Evolutionary conservation across 768 basidiomycete genomes (phyloP).

Genomic region (Hydnum rufescens): DNA sequence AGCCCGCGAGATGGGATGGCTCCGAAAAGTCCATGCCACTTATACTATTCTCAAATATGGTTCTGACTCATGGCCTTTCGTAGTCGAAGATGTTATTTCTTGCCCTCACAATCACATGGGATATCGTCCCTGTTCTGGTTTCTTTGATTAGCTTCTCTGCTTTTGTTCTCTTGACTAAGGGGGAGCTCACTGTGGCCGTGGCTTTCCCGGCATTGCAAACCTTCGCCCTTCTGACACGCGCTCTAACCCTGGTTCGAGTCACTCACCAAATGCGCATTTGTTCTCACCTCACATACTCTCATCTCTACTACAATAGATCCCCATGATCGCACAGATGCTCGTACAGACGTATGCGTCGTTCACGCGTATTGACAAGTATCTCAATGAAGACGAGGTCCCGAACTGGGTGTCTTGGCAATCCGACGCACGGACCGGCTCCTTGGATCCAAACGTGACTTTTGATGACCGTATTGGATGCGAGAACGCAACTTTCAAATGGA

Average conservation of each 20-base stretch:
- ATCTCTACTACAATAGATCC: neutral
- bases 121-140: constrained; percentile 53
- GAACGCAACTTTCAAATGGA: neutral
- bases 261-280: neutral
- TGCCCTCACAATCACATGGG: constrained; percentile 55
- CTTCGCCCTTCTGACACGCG: neutral
- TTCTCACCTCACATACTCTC: neutral
- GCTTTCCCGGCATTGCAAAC: constrained; percentile 32
- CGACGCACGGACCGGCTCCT: neutral
- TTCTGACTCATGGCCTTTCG: neutral
- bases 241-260: constrained; percentile 24
- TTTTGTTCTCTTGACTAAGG: constrained; percentile 48
- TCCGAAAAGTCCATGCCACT: constrained; percentile 22
- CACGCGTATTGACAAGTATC: constrained; percentile 44
- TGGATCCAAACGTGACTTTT: neutral
- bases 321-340: neutral
- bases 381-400: constrained; percentile 51
- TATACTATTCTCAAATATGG: neutral
- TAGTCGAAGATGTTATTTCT: constrained; percentile 14
- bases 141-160: constrained; percentile 62
- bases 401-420: constrained; percentile 31
- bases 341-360: constrained; percentile 18
- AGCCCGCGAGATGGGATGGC: constrained; percentile 51
- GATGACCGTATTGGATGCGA: constrained; percentile 1
- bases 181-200: constrained; percentile 47